Conservation (phyloP, 2,329 filamentous ascomycete genomes). For the Nemania diffusa region DNA sequence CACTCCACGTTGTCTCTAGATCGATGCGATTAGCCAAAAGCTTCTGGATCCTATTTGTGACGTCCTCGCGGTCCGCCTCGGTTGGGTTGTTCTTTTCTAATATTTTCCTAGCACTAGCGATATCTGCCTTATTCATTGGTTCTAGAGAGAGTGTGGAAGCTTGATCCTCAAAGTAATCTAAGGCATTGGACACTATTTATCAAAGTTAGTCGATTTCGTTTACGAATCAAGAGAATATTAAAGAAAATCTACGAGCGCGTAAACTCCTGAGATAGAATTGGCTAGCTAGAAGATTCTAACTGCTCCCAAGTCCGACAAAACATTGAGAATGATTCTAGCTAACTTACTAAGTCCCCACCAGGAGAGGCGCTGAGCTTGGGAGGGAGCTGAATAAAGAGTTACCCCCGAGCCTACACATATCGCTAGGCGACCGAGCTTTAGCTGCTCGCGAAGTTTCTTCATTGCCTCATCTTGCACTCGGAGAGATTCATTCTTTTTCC, state of each 20-base stretch:
- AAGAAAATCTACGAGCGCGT: not conserved
- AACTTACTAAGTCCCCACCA: conserved; percentile 33
- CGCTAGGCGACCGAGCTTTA: conserved; percentile 21
- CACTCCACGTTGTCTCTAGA: conserved; percentile 15
- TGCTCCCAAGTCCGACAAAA: not conserved
- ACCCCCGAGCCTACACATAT: conserved; percentile 37
- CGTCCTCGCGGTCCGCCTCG: conserved; percentile 26
- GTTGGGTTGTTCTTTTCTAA: conserved; percentile 1
- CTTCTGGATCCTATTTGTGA: conserved; percentile 23
- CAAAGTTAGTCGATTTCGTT: not conserved
- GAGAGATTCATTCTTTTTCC: conserved; percentile 13
- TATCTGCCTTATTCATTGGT: conserved; percentile 4
- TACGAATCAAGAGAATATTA: not conserved
- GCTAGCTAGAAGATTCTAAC: too few species aligned
- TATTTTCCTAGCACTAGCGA: conserved; percentile 7
- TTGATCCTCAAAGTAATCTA: conserved; percentile 35
- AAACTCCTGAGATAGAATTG: too few species aligned
- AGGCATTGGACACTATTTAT: conserved; percentile 13
- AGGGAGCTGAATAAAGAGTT: conserved; percentile 26
- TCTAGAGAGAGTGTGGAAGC: conserved; percentile 1
- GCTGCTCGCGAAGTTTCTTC: conserved; percentile 11
- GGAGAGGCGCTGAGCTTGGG: conserved; percentile 27
- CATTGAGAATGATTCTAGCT: not conserved
- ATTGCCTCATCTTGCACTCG: conserved; percentile 26
- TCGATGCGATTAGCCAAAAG: conserved; percentile 15